A percentile compares a stretch with the other conserved stretches of the same genome.
Evolutionary conservation across 306 rosid species (phyloP).

Genomic region (Glycine tomentella): DNA sequence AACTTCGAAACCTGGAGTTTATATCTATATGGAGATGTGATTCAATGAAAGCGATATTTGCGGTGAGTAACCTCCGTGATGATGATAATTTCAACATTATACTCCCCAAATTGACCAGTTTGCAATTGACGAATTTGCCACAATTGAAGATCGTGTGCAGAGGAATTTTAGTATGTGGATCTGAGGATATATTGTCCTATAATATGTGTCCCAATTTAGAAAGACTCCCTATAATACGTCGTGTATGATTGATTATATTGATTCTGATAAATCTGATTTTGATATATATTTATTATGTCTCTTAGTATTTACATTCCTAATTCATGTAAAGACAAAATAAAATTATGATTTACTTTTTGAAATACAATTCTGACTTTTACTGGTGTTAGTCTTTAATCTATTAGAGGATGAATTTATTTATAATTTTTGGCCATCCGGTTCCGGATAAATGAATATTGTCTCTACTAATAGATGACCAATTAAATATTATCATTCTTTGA

Average conservation of each 20-base stretch:
- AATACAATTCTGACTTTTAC: no score
- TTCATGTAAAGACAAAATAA: no score
- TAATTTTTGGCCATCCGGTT: no score
- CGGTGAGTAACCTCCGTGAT: neutral
- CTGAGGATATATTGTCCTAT: neutral
- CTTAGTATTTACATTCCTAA: no score
- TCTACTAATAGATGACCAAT: no score
- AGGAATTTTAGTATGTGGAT: neutral
- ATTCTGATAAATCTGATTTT: neutral
- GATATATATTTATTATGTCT: no score
- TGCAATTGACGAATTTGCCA: neutral
- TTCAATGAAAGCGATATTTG: neutral
- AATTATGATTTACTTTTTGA: no score
- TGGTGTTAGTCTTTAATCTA: no score
- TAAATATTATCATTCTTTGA: no score
- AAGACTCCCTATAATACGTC: neutral
- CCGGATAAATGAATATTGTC: no score
- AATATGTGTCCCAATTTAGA: neutral
- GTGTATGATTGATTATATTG: neutral
- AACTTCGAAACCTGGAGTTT: neutral
- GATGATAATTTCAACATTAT: neutral
- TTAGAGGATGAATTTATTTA: no score
- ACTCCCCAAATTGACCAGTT: neutral
- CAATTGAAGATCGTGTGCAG: neutral
- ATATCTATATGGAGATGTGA: neutral